A percentile compares a stretch with the other conserved stretches of the same genome.
Evolutionary conservation across 345 rosid species (phyloP).

Genomic region (Turnera subulata): DNA sequence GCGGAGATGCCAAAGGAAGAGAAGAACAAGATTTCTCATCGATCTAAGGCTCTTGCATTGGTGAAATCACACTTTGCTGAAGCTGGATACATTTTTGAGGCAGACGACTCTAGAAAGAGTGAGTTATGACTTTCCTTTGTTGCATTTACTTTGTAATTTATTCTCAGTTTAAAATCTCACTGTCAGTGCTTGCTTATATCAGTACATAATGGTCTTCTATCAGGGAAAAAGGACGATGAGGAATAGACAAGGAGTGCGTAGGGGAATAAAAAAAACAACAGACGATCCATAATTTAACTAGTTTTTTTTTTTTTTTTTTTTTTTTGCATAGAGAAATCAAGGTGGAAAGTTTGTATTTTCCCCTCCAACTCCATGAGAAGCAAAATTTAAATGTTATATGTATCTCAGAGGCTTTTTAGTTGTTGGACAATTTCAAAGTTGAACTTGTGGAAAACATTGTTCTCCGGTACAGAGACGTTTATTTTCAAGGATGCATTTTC

Average conservation of each 20-base stretch:
- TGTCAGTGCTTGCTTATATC: background rate
- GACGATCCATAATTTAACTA: too few species aligned
- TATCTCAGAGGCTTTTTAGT: too few species aligned
- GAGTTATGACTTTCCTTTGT: background rate
- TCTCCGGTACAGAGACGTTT: too few species aligned
- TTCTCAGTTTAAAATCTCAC: too few species aligned
- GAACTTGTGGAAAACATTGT: too few species aligned
- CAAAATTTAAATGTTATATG: too few species aligned
- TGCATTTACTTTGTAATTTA: background rate
- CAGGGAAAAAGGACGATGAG: conserved; percentile 25
- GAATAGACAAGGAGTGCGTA: too few species aligned
- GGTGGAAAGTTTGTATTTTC: too few species aligned
- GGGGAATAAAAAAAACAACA: conserved; percentile 2
- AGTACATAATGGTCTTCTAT: background rate
- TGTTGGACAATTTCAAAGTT: too few species aligned
- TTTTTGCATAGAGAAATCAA: background rate
- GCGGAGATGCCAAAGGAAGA: conserved; percentile 94
- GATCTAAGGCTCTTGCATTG: conserved; percentile 64
- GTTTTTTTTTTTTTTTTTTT: background rate
- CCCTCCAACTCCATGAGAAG: too few species aligned
- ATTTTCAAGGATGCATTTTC: too few species aligned
- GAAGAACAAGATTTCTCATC: conserved; percentile 90
- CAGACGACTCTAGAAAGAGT: conserved; percentile 13
- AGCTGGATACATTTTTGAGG: conserved; percentile 53
- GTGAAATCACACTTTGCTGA: conserved; percentile 70